phyloP scores from a whole-genome alignment of 169 alveolate species.

The Plasmodium adleri region DNA sequence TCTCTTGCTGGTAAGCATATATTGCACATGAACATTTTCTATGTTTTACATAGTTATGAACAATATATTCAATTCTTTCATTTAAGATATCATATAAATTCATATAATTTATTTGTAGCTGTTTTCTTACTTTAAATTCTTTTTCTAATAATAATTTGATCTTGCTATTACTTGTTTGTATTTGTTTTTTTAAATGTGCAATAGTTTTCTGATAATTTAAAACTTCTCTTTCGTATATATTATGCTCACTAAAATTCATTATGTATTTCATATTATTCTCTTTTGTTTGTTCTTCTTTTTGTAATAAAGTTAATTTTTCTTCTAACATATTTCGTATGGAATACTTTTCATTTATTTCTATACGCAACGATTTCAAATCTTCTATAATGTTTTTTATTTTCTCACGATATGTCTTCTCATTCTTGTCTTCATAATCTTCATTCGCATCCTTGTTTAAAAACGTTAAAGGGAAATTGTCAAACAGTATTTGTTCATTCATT shows the following conservation, averaged over 20 bases:
- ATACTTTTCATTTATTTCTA: conserved; percentile 67
- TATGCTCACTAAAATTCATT: conserved; percentile 38
- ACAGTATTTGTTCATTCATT: conserved; percentile 60
- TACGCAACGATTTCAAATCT: conserved; percentile 19
- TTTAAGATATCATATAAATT: conserved; percentile 42
- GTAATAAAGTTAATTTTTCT: conserved; percentile 45
- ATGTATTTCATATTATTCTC: conserved; percentile 52
- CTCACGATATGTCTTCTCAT: conserved; percentile 56
- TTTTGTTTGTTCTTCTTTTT: conserved; percentile 63
- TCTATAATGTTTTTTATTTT: conserved; percentile 32
- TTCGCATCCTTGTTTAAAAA: conserved; percentile 40
- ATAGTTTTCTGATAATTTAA: conserved; percentile 13
- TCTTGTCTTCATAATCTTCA: conserved; percentile 26
- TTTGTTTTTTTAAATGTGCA: conserved; percentile 43
- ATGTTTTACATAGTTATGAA: conserved; percentile 50
- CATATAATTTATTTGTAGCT: conserved; percentile 47
- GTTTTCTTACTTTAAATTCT: conserved; percentile 67
- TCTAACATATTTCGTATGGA: conserved; percentile 40
- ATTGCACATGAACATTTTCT: conserved; percentile 75
- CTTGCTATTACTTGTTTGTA: conserved; percentile 62
- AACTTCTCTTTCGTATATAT: conserved; percentile 53
- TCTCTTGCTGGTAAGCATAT: conserved; percentile 67
- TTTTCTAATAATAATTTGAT: conserved; percentile 55
- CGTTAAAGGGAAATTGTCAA: conserved; percentile 65
- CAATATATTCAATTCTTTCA: conserved; percentile 50